A percentile compares a stretch with the other conserved stretches of the same genome.
Evolutionary conservation across 768 basidiomycete genomes (phyloP).

Genomic region (Tylopilus sp.): DNA sequence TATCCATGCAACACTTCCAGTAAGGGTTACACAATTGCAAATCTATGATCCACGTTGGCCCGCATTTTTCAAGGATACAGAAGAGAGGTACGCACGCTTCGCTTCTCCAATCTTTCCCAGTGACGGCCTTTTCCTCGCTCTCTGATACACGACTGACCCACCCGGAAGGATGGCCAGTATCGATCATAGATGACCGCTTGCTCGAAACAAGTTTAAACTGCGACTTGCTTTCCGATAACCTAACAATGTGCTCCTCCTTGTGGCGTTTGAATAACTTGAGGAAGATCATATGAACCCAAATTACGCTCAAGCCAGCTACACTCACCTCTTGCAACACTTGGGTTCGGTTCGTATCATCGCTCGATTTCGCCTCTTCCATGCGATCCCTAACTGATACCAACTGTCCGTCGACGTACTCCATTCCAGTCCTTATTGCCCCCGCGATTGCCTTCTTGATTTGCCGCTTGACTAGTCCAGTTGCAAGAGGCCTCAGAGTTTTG

Average conservation of each 20-base stretch:
- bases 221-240: constrained; percentile 43
- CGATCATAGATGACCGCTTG: constrained; percentile 66
- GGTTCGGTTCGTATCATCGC: constrained; percentile 38
- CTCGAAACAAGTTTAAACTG: constrained; percentile 81
- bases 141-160: constrained; percentile 61
- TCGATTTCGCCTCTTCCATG: constrained; percentile 59
- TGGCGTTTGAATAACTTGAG: constrained; percentile 58
- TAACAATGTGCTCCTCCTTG: constrained; percentile 41
- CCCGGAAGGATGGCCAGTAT: constrained; percentile 62
- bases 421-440: constrained; percentile 70
- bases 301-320: background rate
- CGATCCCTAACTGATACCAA: constrained; percentile 82
- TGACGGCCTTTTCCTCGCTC: constrained; percentile 39
- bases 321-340: constrained; percentile 61
- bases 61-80: background rate
- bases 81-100: constrained; percentile 37
- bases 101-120: constrained; percentile 52
- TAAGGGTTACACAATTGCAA: constrained; percentile 6
- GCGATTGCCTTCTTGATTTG: constrained; percentile 56
- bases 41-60: constrained; percentile 12
- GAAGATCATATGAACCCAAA: background rate
- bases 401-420: constrained; percentile 89
- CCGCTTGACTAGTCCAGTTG: constrained; percentile 79
- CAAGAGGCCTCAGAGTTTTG: constrained; percentile 77
- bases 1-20: too few species aligned